Conservation (phyloP, 179 eudicot genomes). For the Camellia oleifera region DNA sequence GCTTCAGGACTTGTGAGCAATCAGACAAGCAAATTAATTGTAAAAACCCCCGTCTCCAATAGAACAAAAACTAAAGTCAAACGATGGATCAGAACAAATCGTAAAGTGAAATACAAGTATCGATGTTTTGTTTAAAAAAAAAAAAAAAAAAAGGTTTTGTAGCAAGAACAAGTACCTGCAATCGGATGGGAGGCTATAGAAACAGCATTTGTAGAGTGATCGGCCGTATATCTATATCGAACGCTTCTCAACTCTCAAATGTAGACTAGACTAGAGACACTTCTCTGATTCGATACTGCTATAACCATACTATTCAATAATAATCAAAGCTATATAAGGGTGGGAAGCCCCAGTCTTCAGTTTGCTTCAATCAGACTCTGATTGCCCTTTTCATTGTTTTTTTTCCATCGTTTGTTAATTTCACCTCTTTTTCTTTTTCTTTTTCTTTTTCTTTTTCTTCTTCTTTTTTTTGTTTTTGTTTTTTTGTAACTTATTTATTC, state of each 20-base stretch:
- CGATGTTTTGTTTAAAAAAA: neutral
- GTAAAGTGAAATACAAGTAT: neutral
- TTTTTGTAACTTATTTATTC: too few relatives aligned
- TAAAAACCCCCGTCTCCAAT: neutral
- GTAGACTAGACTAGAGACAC: neutral
- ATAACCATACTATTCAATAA: neutral
- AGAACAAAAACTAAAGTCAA: neutral
- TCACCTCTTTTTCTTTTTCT: too few relatives aligned
- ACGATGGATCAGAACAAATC: neutral
- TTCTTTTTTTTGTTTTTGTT: too few relatives aligned
- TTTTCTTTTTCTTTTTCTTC: too few relatives aligned
- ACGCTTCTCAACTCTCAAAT: neutral
- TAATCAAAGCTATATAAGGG: neutral
- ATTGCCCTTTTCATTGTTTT: too few relatives aligned
- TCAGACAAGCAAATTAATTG: neutral
- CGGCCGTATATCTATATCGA: neutral
- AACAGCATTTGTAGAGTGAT: conserved; percentile 15
- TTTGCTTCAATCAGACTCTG: neutral
- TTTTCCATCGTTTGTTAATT: too few relatives aligned
- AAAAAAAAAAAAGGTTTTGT: neutral
- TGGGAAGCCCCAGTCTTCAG: neutral
- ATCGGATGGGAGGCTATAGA: neutral
- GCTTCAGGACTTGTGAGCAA: neutral
- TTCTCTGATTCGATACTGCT: neutral
- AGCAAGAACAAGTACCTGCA: neutral